Base-by-base conservation (phyloP, 768 basidiomycete genomes). In the Nevesoporus exiguus region DNA sequence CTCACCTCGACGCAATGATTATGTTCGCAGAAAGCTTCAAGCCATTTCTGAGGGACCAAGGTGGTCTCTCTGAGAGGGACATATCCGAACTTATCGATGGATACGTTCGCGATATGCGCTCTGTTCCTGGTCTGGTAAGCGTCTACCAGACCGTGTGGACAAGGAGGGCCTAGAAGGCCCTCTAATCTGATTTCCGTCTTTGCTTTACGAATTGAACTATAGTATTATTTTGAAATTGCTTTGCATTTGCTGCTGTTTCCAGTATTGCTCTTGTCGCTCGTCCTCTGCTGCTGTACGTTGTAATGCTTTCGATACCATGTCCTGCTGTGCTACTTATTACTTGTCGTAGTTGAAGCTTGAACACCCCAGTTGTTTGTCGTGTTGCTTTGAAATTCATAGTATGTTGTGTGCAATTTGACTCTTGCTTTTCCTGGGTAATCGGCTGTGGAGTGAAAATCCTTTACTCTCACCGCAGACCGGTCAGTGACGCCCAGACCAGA, bases 121-220 rank as follows among this genome's bases (percentile, higher is more conserved):
- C 55, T 6, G 73, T 77, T 10, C 65, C 57, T 10, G 85, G 84
- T 1, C 65, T 88, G 60, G 75, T 80, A 2, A 68, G 67, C 37
- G 70, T 74, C 7, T 78, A 80, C 61, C 73, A 78, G 58, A 76
- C 77, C 1, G 83, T 83, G 31, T 75, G 80, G 69, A 79, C 78
- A 17, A 61, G 63, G 31, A 74, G 57, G 57, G 57, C 59, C 13
- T 72, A 51, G 62, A 40, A 10, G 44, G 41, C 22, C 30, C 17
- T 30, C 21, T 13, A 34, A 19, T 19, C 36, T 24, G 34, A 13
- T 21, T 40, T 29, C 19, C 10, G 15, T 19, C 7, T 9, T 27
- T 49, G 14, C 42, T 46, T 41, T 29, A 24, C 25, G 22, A 7
- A 39, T 9, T n/a, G n/a, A n/a, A n/a, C n/a, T n/a, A n/a, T 4